Evolutionary conservation across 306 rosid genomes (phyloP), one percentile per base, ranked within the genome.

Genomic region (Chamaecrista fasciculata): DNA sequence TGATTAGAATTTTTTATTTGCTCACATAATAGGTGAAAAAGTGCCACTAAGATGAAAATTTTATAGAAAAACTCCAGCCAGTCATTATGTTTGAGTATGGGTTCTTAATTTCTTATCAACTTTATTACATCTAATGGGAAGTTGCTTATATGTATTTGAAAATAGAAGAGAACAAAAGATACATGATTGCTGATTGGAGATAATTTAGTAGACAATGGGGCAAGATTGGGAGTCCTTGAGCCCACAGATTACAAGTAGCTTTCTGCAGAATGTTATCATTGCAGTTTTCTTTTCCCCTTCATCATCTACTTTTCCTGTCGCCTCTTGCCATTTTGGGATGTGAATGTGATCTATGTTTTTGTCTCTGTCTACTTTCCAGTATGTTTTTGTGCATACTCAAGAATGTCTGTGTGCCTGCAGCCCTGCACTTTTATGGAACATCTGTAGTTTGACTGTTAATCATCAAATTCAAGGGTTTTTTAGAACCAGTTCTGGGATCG

Each of bases 391-490:
- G 69, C 68, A 77, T 11, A 11, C 60, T 47, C 52, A 40, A 52
- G 42, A 16, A 21, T 52, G 67, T 29, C 29, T 64, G 26, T 19
- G 65, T 15, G 56, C 31, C 55, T 46, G 39, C 62, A 62, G 51
- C 42, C 31, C 55, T 46, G 49, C 62, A 62, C 52, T 55, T 77
- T 23, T 55, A 18, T 36, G 21, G 73, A 56, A 56, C 57, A 63
- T 3, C 55, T 53, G 29, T 24, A 16, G 71, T 42, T 18, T 43
- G 20, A 51, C 15, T n/a, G 57, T 36, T 5, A 36, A 10, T 36
- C 9, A 36, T 8, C 7, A 36, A 36, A 10, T 8, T 36, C 40
- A 36, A 10, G 8, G 40, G 10, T 36, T 36, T 39, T 39, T 39
- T 39, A 39, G 44, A 39, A 11, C 15, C 15, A 39, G 44, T 39